These are phyloP conservation scores for Lumnitzera littorea DNA, from an alignment of 345 rosid species.

Conservation along the genomic window DNA sequence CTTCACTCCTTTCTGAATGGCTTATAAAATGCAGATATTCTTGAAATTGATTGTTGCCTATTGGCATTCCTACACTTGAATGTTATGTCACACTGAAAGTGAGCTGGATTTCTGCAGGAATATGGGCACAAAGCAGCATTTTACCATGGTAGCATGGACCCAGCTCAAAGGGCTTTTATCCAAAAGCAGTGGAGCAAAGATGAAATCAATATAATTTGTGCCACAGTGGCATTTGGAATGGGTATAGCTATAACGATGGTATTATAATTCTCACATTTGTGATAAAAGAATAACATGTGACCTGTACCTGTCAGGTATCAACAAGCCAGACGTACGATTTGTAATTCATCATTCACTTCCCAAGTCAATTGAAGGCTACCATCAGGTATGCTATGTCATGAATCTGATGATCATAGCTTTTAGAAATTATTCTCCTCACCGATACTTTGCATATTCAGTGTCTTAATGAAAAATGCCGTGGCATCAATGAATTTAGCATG, in stretches of 20 bases:
- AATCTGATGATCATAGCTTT: background rate
- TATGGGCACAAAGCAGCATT: constrained; percentile 94
- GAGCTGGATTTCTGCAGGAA: constrained; percentile 36
- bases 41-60: background rate
- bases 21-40: background rate
- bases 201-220: constrained; percentile 92
- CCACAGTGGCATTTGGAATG: constrained; percentile 97
- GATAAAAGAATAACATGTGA: background rate
- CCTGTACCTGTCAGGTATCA: constrained; percentile 56
- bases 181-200: constrained; percentile 99
- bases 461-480: background rate
- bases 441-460: background rate
- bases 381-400: constrained; percentile 53
- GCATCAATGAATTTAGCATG: background rate
- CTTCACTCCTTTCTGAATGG: background rate
- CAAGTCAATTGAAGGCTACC: constrained; percentile 98
- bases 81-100: constrained; percentile 8
- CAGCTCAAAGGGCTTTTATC: constrained; percentile 58
- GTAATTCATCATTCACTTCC: constrained; percentile 99
- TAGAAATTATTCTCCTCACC: background rate
- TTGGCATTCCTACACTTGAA: background rate
- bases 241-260: constrained; percentile 9
- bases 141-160: constrained; percentile 95
- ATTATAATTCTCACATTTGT: constrained; percentile 8
- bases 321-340: constrained; percentile 98